These are phyloP conservation scores for Phycomyces blakesleeanus DNA, from an alignment of 192 early-diverging fungal species.

Conservation along the genomic window DNA sequence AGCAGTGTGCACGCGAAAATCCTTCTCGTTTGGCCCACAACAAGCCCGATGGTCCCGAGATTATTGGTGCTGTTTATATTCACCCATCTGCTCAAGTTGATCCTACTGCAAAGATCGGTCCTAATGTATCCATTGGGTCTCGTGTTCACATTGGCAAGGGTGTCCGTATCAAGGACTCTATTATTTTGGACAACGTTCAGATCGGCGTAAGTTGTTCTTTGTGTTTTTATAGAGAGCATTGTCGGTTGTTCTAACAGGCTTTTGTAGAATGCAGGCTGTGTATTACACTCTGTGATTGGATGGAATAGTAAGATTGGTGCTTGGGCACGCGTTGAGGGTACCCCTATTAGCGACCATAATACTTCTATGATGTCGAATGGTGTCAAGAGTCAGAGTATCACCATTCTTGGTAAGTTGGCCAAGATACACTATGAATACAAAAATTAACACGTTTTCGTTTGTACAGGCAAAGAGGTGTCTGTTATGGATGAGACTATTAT, in stretches of 20 bases:
- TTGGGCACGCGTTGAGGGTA: conserved; percentile 93
- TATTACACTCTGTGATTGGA: conserved; percentile 87
- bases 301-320: conserved; percentile 92
- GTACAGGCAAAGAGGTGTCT: conserved; percentile 74
- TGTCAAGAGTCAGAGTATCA: conserved; percentile 86
- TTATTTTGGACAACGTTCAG: conserved; percentile 89
- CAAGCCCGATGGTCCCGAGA: conserved; percentile 57
- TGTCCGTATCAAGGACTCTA: conserved; percentile 89
- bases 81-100: conserved; percentile 92
- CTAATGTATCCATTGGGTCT: conserved; percentile 93
- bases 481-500: conserved; percentile 93
- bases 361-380: conserved; percentile 78
- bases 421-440: neutral
- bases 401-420: conserved; percentile 78
- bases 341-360: conserved; percentile 62
- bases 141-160: conserved; percentile 86
- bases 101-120: conserved; percentile 91
- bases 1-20: conserved; percentile 62
- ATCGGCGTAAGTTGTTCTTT: conserved; percentile 62
- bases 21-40: conserved; percentile 65
- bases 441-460: too few relatives aligned
- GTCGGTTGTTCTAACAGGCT: too few relatives aligned
- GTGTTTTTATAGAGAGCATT: too few relatives aligned
- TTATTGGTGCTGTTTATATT: conserved; percentile 90
- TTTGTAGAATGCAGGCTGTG: conserved; percentile 72